Evolutionary conservation across 1,139 yeast genomes (phyloP).

Genomic region (Yamadazyma siamensis): DNA sequence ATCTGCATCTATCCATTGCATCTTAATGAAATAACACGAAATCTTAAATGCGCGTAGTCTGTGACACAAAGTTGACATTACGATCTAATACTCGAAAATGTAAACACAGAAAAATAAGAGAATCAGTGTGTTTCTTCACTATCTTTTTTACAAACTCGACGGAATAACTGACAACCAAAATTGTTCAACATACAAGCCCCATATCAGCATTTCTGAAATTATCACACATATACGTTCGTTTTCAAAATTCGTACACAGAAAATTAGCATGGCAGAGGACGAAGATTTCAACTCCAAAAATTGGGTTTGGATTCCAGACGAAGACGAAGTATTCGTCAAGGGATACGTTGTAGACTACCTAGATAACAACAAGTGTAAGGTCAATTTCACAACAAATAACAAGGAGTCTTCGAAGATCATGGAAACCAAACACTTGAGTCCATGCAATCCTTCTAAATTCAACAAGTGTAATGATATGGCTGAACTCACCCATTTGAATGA

Average conservation of each 20-base stretch:
- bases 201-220: not conserved
- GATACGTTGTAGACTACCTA: slow-evolving; percentile 57
- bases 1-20: too few relatives aligned
- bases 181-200: too few relatives aligned
- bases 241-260: not conserved
- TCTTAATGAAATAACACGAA: too few relatives aligned
- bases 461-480: slow-evolving; percentile 92
- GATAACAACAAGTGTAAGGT: slow-evolving; percentile 52
- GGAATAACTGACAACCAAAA: too few relatives aligned
- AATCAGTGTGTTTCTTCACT: too few relatives aligned
- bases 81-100: slow-evolving; percentile 5
- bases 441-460: slow-evolving; percentile 89
- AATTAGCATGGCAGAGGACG: slow-evolving; percentile 25
- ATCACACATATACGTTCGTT: not conserved
- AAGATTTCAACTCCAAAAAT: slow-evolving; percentile 50
- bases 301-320: slow-evolving; percentile 86
- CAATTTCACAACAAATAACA: slow-evolving; percentile 42
- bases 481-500: slow-evolving; percentile 92
- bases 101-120: too few relatives aligned
- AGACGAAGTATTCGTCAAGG: slow-evolving; percentile 64
- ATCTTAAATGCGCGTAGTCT: too few relatives aligned
- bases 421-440: slow-evolving; percentile 52
- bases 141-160: too few relatives aligned
- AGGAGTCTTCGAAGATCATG: slow-evolving; percentile 33
- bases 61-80: slow-evolving; percentile 7